Evolutionary conservation across 1,284 basidiomycete species (phyloP).

Genomic region (Inonotus hispidus): DNA sequence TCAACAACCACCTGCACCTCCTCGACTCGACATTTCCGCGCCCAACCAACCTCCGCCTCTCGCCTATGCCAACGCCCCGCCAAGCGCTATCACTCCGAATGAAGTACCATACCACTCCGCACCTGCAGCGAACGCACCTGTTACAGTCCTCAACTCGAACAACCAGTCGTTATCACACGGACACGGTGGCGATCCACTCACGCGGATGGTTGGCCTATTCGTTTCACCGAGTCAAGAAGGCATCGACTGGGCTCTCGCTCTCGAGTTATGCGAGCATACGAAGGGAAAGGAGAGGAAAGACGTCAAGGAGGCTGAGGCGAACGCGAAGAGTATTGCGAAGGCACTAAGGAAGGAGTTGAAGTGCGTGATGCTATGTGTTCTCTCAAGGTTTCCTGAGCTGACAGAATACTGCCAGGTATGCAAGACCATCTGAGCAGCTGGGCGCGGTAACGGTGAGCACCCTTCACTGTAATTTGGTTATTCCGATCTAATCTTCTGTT

Average conservation of each 20-base stretch:
- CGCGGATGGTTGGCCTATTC: conserved; percentile 60
- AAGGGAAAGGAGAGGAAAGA: conserved; percentile 46
- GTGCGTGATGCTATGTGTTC: conserved; percentile 32
- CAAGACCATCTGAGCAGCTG: conserved; percentile 62
- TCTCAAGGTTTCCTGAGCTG: background rate
- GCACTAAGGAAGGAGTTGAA: conserved; percentile 74
- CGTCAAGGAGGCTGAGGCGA: conserved; percentile 42
- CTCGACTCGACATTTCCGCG: background rate
- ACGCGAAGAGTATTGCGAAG: conserved; percentile 70
- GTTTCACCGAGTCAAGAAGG: conserved; percentile 56
- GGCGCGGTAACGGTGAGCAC: conserved; percentile 60
- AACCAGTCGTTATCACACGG: conserved; percentile 28
- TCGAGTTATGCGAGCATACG: conserved; percentile 74
- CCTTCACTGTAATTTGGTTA: background rate
- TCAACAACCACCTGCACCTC: background rate
- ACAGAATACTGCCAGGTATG: conserved; percentile 42
- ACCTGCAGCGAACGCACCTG: conserved; percentile 17
- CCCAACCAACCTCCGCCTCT: background rate
- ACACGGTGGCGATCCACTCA: conserved; percentile 41
- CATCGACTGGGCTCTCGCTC: conserved; percentile 72
- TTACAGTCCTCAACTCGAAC: conserved; percentile 31
- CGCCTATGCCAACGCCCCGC: background rate
- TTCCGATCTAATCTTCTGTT: background rate
- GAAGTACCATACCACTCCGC: background rate
- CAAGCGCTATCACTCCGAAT: background rate